A percentile compares a stretch with the other conserved stretches of the same genome.
phyloP scores from a whole-genome alignment of 2,329 filamentous ascomycete species.

The Aureobasidium melanogenum region DNA sequence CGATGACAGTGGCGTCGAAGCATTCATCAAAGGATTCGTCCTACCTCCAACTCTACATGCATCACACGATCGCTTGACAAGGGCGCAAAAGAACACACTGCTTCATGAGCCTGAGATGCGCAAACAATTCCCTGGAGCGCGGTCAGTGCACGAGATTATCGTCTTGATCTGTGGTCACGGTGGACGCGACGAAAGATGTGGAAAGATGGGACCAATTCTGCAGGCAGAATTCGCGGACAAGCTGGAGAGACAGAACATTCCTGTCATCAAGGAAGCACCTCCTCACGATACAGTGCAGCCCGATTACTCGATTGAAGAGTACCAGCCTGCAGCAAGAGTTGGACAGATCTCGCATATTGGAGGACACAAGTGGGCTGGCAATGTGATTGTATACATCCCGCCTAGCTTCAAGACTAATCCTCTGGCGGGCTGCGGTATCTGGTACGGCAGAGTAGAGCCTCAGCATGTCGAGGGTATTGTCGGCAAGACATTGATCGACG shows the following conservation, averaged over 20 bases:
- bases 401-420: constrained; percentile 43
- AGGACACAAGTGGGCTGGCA: constrained; percentile 79
- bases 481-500: constrained; percentile 57
- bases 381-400: constrained; percentile 73
- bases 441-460: constrained; percentile 73
- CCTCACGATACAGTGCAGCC: constrained; percentile 6
- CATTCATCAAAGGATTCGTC: constrained; percentile 56
- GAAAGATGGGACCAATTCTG: constrained; percentile 67
- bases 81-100: constrained; percentile 38
- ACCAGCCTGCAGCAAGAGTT: constrained; percentile 45
- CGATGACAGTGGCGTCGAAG: constrained; percentile 45
- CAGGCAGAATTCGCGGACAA: constrained; percentile 59
- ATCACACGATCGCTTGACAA: constrained; percentile 49
- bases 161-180: constrained; percentile 86
- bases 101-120: constrained; percentile 41
- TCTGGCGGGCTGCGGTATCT: constrained; percentile 63
- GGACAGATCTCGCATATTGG: constrained; percentile 71
- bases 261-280: constrained; percentile 39
- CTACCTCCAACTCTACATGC: constrained; percentile 55
- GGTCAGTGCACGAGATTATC: constrained; percentile 57
- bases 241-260: constrained; percentile 41
- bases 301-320: constrained; percentile 21
- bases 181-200: constrained; percentile 72
- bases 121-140: constrained; percentile 44
- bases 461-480: constrained; percentile 69